Evolutionary conservation across 2,329 filamentous ascomycete species (phyloP).

Genomic region (Thielaviopsis euricoi): DNA sequence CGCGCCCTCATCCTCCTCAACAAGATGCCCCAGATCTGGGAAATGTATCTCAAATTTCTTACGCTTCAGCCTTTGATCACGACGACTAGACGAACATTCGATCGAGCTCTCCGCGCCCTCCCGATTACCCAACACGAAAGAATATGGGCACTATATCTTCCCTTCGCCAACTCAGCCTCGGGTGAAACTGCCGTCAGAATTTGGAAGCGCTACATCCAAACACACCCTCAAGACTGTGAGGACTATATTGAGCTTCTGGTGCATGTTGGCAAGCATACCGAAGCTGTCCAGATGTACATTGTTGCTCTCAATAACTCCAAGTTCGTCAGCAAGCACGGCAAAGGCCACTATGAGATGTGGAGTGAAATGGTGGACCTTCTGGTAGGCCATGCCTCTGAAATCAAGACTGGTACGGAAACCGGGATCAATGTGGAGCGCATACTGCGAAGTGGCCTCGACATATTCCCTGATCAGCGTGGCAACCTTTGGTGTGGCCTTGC

Average conservation of each 20-base stretch:
- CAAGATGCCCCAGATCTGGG: constrained; percentile 98
- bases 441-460: constrained; percentile 74
- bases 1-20: constrained; percentile 82
- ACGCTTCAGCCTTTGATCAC: constrained; percentile 86
- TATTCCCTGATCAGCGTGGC: constrained; percentile 85
- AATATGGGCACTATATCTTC: constrained; percentile 82
- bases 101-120: constrained; percentile 76
- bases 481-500: constrained; percentile 91
- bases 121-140: constrained; percentile 91
- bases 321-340: constrained; percentile 84
- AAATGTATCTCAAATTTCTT: constrained; percentile 87
- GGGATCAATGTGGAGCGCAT: constrained; percentile 87
- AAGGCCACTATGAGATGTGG: constrained; percentile 94
- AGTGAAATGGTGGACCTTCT: constrained; percentile 92
- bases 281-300: constrained; percentile 84
- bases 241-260: constrained; percentile 85
- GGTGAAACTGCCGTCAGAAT: constrained; percentile 84
- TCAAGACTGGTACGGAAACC: constrained; percentile 63
- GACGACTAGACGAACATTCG: constrained; percentile 71
- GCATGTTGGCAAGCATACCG: constrained; percentile 69
- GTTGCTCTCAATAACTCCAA: constrained; percentile 77
- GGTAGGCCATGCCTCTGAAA: constrained; percentile 74
- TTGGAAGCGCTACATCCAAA: constrained; percentile 92
- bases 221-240: constrained; percentile 87
- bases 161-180: constrained; percentile 79